Percentiles rank a stretch among this genome's conserved stretches.
Evolutionary conservation across 2,329 filamentous ascomycete species (phyloP).

Genomic region (Fusarium humuli): DNA sequence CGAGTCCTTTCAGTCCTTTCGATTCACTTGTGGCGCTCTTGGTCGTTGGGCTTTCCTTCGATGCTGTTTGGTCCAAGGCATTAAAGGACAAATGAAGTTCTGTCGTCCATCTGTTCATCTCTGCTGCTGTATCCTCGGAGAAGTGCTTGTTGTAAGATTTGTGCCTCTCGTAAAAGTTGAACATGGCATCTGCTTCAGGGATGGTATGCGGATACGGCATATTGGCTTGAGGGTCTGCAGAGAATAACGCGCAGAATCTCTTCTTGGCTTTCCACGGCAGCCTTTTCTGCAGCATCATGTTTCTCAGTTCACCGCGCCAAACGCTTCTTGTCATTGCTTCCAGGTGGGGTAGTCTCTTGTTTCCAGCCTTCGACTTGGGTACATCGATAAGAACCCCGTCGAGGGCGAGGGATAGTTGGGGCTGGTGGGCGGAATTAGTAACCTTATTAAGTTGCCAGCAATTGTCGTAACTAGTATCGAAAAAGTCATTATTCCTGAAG

Average conservation of each 20-base stretch:
- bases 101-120: neutral
- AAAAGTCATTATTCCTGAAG: neutral
- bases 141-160: neutral
- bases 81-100: neutral
- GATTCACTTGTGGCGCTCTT: rapidly evolving
- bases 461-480: too few relatives aligned
- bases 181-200: rapidly evolving
- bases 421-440: too few relatives aligned
- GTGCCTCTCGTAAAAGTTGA: neutral
- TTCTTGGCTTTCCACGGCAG: neutral
- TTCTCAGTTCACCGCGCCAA: neutral
- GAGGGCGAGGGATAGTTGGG: too few relatives aligned
- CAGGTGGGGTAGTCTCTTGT: neutral
- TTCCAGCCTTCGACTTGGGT: rapidly evolving
- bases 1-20: rapidly evolving
- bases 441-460: too few relatives aligned
- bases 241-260: rapidly evolving
- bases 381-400: neutral
- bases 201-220: neutral
- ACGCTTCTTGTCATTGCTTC: rapidly evolving
- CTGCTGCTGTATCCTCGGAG: neutral
- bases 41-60: rapidly evolving
- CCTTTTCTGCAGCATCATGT: neutral
- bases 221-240: rapidly evolving
- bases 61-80: neutral